Percentiles rank a stretch among this genome's conserved stretches.
Conservation (phyloP, 192 early-diverging fungal genomes). For the Backusella morwellensis region DNA sequence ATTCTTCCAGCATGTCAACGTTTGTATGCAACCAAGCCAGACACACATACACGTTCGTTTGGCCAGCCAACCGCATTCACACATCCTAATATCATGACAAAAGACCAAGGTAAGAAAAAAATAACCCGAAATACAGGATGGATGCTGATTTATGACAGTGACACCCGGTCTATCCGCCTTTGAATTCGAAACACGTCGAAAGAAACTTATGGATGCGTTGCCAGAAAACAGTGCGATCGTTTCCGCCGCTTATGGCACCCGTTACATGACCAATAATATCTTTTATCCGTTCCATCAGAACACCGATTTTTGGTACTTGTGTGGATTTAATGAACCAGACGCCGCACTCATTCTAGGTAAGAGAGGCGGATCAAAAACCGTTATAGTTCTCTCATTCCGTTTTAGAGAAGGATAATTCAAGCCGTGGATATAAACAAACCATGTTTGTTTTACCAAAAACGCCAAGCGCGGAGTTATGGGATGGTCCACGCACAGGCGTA, state of each 20-base stretch:
- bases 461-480: slow-evolving; percentile 81
- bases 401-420: slow-evolving; percentile 46
- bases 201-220: slow-evolving; percentile 55
- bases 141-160: slow-evolving; percentile 34
- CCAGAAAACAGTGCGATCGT: slow-evolving; percentile 69
- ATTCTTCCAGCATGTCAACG: slow-evolving; percentile 5
- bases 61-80: slow-evolving; percentile 84
- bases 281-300: slow-evolving; percentile 96
- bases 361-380: not conserved
- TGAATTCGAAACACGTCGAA: slow-evolving; percentile 82
- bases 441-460: slow-evolving; percentile 87
- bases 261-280: slow-evolving; percentile 87
- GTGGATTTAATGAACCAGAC: slow-evolving; percentile 91
- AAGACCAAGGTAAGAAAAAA: slow-evolving; percentile 56
- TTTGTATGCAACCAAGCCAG: slow-evolving; percentile 15
- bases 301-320: slow-evolving; percentile 87
- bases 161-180: slow-evolving; percentile 72
- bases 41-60: slow-evolving; percentile 26
- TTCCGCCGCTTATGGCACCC: slow-evolving; percentile 68
- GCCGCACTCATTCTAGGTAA: slow-evolving; percentile 69
- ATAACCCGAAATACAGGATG: not conserved
- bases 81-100: slow-evolving; percentile 79
- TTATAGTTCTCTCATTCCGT: no score
- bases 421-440: slow-evolving; percentile 72
- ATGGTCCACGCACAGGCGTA: slow-evolving; percentile 84